A percentile compares a stretch with the other conserved stretches of the same genome.
These are phyloP conservation scores for Leucocoprinus birnbaumii DNA, from an alignment of 768 basidiomycete genomes.

Conservation along the genomic window DNA sequence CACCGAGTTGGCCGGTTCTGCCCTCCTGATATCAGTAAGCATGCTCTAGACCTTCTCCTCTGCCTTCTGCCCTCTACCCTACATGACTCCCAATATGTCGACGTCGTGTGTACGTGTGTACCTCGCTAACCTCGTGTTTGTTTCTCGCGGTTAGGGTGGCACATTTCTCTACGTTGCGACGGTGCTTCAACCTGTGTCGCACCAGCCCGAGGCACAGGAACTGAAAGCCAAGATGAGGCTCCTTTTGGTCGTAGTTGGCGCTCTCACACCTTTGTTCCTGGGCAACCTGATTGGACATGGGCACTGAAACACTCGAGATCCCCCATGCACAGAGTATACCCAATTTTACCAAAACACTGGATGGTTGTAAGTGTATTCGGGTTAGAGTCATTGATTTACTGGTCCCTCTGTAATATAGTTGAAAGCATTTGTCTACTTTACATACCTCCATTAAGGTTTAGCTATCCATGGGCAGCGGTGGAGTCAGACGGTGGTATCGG, in stretches of 20 bases:
- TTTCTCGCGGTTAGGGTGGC: conserved; percentile 57
- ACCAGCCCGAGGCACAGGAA: conserved; percentile 35
- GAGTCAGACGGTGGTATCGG: too few relatives aligned
- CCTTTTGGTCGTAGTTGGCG: conserved; percentile 58
- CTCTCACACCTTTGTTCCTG: conserved; percentile 66
- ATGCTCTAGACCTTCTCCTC: not conserved
- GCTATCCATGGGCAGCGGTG: too few relatives aligned
- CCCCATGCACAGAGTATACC: too few relatives aligned
- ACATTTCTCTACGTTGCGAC: conserved; percentile 95
- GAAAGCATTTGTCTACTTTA: too few relatives aligned
- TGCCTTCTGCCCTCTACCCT: not conserved
- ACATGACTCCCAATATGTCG: not conserved
- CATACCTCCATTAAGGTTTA: too few relatives aligned
- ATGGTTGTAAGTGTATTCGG: too few relatives aligned
- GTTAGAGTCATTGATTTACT: too few relatives aligned
- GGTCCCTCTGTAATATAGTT: too few relatives aligned
- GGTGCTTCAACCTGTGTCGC: conserved; percentile 75
- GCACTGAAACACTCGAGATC: conserved; percentile 29
- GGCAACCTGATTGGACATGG: conserved; percentile 61
- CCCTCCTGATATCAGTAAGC: conserved; percentile 82
- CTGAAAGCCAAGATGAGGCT: conserved; percentile 45
- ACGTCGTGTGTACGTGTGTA: not conserved
- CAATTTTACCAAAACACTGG: too few relatives aligned
- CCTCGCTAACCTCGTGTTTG: not conserved
- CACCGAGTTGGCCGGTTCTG: conserved; percentile 66